Base-by-base conservation (phyloP, 768 basidiomycete genomes). In the Pulveroboletus sp. region DNA sequence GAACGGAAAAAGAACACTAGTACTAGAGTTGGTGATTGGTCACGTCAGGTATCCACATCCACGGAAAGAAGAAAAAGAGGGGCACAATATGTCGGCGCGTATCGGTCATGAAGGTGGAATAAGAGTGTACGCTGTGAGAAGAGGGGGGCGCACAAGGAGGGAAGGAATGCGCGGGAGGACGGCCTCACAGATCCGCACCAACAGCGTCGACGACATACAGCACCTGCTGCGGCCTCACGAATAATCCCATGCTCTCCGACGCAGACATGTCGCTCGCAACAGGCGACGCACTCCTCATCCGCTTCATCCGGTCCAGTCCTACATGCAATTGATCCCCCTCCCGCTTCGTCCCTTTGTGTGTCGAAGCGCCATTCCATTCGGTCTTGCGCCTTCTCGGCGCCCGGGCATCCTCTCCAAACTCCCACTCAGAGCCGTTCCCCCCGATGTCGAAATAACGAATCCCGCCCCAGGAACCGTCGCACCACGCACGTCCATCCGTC, bases 151-250 rank as follows among this genome's bases (percentile, higher is more conserved):
- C n/a, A n/a, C n/a, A n/a, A n/a, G 7, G 24, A 17, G 36, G n/a
- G 16, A 6, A 0, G 23, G 9, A n/a, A n/a, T n/a, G n/a, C n/a
- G n/a, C n/a, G n/a, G 32, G 21, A 6, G 27, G 6, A 35, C 27
- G 11, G 35, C 23, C 33, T 78, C 65, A 85, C 43, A 84, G 61
- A 69, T 84, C 81, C 12, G 76, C 69, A 5, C 82, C 87, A 35
- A 88, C 82, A 31, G 90, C 90, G 63, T 90, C 87, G 29, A 92
- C 82, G 24, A 93, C 90, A 62, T 92, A 91, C 45, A 93, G 71
- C 47, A 92, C 88, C 64, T 91, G 89, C 67, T 89, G 86, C 5
- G 90, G 90, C 46, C 90, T 71, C 40, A 93, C 89, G 60, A 93
- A 93, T 39, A 93, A 61, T 1, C 90, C 90, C 56, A 80, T 63